Conservation (phyloP, 1,284 basidiomycete species). For the Apiotrichum brassicae region DNA sequence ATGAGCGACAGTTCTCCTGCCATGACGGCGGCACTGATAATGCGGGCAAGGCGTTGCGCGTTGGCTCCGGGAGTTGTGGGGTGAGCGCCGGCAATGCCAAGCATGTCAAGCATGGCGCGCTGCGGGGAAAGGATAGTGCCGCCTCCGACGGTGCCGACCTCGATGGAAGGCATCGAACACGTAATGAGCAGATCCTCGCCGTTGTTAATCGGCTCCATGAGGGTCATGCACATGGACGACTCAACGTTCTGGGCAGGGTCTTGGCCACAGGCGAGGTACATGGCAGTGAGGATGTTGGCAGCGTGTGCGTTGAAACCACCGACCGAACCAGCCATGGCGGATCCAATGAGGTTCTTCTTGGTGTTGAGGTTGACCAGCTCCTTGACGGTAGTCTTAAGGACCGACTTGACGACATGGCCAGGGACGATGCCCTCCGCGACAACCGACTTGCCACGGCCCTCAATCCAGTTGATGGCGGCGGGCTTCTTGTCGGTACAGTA, state of each 20-base stretch:
- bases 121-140: conserved; percentile 88
- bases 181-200: conserved; percentile 88
- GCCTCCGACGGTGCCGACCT: conserved; percentile 93
- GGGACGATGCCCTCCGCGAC: conserved; percentile 93
- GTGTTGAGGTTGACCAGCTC: conserved; percentile 86
- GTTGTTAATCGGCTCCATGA: conserved; percentile 94
- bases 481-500: conserved; percentile 99
- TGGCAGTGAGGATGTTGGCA: conserved; percentile 91
- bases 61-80: conserved; percentile 75
- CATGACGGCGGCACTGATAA: conserved; percentile 87
- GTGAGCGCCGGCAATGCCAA: conserved; percentile 82
- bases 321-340: conserved; percentile 93
- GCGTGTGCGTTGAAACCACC: conserved; percentile 99
- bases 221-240: conserved; percentile 95
- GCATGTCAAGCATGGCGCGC: conserved; percentile 82
- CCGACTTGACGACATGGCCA: conserved; percentile 76
- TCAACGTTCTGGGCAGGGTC: conserved; percentile 99
- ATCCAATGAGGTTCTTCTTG: conserved; percentile 97
- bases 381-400: conserved; percentile 92
- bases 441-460: conserved; percentile 94
- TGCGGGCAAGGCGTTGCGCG: conserved; percentile 74
- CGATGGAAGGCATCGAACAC: conserved; percentile 89
- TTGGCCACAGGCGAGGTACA: conserved; percentile 95
- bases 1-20: conserved; percentile 87
- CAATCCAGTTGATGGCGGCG: conserved; percentile 99